Conservation (phyloP, 108 stramenopile species). For the Stephanodiscus minutulus region DNA sequence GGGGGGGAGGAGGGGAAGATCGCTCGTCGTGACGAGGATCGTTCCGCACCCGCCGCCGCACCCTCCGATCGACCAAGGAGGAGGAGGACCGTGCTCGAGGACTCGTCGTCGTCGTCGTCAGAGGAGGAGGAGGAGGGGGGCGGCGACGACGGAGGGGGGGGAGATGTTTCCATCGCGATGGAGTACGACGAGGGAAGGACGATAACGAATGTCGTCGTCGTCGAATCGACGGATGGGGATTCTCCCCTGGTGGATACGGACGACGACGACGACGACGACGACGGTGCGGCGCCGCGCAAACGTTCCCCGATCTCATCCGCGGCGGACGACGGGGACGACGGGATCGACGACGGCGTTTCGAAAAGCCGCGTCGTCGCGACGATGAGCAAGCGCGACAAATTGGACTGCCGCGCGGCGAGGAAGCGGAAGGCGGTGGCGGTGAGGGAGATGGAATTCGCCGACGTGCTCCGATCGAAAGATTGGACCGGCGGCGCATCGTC, state of each 20-base stretch:
- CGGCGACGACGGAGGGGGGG: not conserved
- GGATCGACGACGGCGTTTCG: not conserved
- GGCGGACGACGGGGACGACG: not conserved
- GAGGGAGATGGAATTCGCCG: slow-evolving; percentile 27
- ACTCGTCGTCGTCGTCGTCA: slow-evolving; percentile 24
- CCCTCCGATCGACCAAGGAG: not conserved
- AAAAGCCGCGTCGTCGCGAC: too few species aligned
- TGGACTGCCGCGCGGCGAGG: slow-evolving; percentile 38
- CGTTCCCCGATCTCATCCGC: not conserved
- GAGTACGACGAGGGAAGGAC: not conserved
- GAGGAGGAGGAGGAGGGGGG: not conserved
- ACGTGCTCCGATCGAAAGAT: slow-evolving; percentile 24
- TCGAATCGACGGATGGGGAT: too few species aligned
- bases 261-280: slow-evolving; percentile 14
- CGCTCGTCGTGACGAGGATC: not conserved
- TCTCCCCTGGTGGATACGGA: slow-evolving; percentile 20
- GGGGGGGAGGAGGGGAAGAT: not conserved
- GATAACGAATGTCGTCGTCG: too few species aligned
- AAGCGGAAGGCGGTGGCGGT: slow-evolving; percentile 24
- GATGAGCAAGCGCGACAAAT: slow-evolving; percentile 37
- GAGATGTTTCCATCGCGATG: not conserved
- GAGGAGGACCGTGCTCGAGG: slow-evolving; percentile 11
- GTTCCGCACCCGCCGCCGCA: too few species aligned
- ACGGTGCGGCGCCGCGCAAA: not conserved
- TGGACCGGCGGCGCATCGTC: slow-evolving; percentile 10